A percentile compares a stretch with the other conserved stretches of the same genome.
Evolutionary conservation across 176 grass and related monocot genomes (phyloP).

Genomic region (Oryza longistaminata): DNA sequence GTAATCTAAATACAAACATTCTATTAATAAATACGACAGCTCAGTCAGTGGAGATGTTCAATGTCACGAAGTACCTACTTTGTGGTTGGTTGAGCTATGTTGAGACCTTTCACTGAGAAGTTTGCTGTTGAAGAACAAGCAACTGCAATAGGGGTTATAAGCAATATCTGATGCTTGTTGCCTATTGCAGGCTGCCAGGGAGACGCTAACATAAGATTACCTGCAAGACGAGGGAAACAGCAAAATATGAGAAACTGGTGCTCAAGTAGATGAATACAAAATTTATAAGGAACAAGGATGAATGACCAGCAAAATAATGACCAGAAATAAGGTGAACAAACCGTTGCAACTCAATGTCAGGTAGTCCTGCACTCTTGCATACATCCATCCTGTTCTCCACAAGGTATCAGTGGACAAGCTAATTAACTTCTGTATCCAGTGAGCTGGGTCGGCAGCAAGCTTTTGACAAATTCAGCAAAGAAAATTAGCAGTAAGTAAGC

Average conservation of each 20-base stretch:
- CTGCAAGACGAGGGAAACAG: constrained; percentile 44
- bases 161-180: constrained; percentile 50
- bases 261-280: neutral
- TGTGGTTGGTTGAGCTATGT: constrained; percentile 61
- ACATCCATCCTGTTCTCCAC: constrained; percentile 76
- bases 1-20: constrained; percentile 46
- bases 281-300: neutral
- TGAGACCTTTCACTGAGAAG: constrained; percentile 79
- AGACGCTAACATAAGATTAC: constrained; percentile 60
- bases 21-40: constrained; percentile 4
- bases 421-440: constrained; percentile 69
- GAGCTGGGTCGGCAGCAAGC: constrained; percentile 57
- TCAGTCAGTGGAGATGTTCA: neutral
- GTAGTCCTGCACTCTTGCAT: constrained; percentile 60
- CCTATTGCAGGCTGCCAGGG: constrained; percentile 53
- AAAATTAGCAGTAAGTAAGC: constrained; percentile 23
- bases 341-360: constrained; percentile 71
- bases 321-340: constrained; percentile 40
- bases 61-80: constrained; percentile 47
- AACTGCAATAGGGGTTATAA: constrained; percentile 69
- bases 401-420: constrained; percentile 44
- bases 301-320: neutral
- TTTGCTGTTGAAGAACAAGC: constrained; percentile 51
- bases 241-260: constrained; percentile 13
- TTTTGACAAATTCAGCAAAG: constrained; percentile 38